Conservation (phyloP, 192 early-diverging fungal genomes). For the Spizellomyces sp. region DNA sequence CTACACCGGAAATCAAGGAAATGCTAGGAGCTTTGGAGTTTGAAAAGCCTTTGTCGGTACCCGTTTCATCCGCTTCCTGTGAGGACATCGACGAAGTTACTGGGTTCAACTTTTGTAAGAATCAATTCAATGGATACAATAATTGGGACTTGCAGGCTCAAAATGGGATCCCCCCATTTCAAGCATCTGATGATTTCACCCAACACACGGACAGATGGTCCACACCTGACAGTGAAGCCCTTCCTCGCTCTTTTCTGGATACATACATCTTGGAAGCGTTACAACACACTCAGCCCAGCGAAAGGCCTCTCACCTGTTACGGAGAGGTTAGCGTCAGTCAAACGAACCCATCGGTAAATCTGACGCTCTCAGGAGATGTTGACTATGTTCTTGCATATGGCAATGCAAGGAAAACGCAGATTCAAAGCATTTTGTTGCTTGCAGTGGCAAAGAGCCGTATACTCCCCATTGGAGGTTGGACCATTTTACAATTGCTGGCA, state of each 20-base stretch:
- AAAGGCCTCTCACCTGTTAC: background rate
- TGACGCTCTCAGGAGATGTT: slow-evolving; percentile 5
- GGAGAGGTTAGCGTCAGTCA: slow-evolving; percentile 7
- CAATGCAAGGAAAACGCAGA: background rate
- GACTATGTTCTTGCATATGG: slow-evolving; percentile 15
- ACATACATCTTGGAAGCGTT: slow-evolving; percentile 11
- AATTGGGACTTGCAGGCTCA: slow-evolving; percentile 13
- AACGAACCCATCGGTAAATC: background rate
- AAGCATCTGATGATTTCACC: background rate
- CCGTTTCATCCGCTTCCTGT: background rate
- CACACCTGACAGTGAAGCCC: background rate
- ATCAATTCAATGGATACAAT: background rate
- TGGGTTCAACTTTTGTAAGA: background rate
- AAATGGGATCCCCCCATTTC: background rate
- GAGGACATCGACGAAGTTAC: background rate
- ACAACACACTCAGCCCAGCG: background rate
- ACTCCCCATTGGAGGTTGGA: background rate
- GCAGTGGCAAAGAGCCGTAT: background rate
- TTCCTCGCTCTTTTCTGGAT: slow-evolving; percentile 2
- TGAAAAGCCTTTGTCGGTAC: background rate
- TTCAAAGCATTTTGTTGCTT: slow-evolving; percentile 6
- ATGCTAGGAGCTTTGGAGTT: background rate
- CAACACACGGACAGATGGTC: slow-evolving; percentile 7
- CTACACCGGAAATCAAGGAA: background rate
- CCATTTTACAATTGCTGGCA: background rate